Evolutionary conservation across 768 basidiomycete genomes (phyloP).

Genomic region (Suillus weaverae): DNA sequence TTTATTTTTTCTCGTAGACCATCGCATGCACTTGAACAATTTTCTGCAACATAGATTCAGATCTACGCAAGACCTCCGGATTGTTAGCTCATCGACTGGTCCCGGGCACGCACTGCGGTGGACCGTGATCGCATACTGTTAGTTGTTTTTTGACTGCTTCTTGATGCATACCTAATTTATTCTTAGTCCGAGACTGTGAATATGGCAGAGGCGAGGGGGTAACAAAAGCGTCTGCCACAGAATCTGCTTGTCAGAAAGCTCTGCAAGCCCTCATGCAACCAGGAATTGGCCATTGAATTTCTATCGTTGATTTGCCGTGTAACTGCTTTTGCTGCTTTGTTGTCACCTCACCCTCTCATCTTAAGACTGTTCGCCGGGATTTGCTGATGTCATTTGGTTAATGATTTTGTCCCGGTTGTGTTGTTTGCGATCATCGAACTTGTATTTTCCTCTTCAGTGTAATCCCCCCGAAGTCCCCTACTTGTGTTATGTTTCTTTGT

Average conservation of each 20-base stretch:
- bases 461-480: not conserved
- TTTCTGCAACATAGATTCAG: conserved; percentile 18
- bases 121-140: not conserved
- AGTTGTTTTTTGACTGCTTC: not conserved
- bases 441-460: not conserved
- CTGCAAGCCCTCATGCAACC: not conserved
- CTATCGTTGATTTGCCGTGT: not conserved
- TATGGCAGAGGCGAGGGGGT: conserved; percentile 23
- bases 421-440: not conserved
- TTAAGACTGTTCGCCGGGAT: not conserved
- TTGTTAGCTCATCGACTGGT: conserved; percentile 8
- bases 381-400: not conserved
- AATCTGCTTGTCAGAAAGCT: conserved; percentile 17
- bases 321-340: not conserved
- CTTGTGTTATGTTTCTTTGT: not conserved
- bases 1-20: conserved; percentile 15
- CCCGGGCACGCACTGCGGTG: not conserved
- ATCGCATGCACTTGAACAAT: conserved; percentile 28
- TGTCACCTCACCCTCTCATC: not conserved
- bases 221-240: conserved; percentile 22
- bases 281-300: not conserved
- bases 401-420: not conserved
- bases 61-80: not conserved
- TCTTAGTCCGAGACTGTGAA: conserved; percentile 22
- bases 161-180: not conserved